Percentiles rank a stretch among this genome's conserved stretches.
Evolutionary conservation across 2,329 filamentous ascomycete genomes (phyloP).

Genomic region (Pseudogymnoascus pannorum): DNA sequence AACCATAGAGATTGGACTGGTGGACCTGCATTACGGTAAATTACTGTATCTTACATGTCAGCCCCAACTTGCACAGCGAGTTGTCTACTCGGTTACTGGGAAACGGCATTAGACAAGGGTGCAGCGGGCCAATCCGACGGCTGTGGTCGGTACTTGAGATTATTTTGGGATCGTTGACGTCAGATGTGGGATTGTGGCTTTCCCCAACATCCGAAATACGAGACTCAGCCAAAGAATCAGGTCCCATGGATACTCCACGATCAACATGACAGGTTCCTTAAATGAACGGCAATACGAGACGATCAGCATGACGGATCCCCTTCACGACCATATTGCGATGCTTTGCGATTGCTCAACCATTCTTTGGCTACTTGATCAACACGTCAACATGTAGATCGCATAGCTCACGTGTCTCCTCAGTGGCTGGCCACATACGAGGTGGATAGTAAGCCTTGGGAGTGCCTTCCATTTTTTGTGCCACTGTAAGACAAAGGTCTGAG

Average conservation of each 20-base stretch:
- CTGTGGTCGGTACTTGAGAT: not conserved
- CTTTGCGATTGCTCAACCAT: not conserved
- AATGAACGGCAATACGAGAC: not conserved
- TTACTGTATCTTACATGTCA: not conserved
- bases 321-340: not conserved
- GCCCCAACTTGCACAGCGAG: not conserved
- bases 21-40: not conserved
- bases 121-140: slow-evolving; percentile 1
- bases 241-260: not conserved
- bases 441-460: not conserved
- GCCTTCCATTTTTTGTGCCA: not conserved
- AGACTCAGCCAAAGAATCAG: not conserved
- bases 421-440: not conserved
- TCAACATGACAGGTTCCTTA: slow-evolving; percentile 2
- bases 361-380: not conserved
- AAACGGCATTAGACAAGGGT: not conserved
- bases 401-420: not conserved
- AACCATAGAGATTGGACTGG: not conserved
- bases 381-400: not conserved
- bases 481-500: not conserved
- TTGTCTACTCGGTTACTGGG: not conserved
- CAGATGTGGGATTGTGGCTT: not conserved
- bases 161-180: slow-evolving; percentile 1
- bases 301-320: not conserved
- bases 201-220: not conserved